phyloP scores from a whole-genome alignment of 2,329 filamentous ascomycete species.

The Aaosphaeria pasadenensis region DNA sequence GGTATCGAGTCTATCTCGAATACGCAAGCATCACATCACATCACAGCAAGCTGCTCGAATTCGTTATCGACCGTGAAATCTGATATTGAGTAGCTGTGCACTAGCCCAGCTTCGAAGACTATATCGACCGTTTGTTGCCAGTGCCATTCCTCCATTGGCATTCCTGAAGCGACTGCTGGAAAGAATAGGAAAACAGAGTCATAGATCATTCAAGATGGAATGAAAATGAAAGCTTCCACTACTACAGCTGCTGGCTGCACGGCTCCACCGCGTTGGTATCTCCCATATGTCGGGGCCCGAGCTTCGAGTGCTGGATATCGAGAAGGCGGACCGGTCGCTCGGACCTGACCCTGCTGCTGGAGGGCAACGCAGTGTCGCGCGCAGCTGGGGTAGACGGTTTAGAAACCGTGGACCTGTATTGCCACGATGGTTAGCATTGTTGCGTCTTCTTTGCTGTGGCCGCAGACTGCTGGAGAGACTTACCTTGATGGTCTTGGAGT shows the following conservation, averaged over 20 bases:
- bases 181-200: background rate
- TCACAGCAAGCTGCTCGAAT: background rate
- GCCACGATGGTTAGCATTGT: background rate
- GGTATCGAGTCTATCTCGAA: too few relatives aligned
- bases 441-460: background rate
- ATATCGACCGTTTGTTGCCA: background rate
- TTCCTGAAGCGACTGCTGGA: background rate
- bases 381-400: background rate
- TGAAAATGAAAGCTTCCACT: background rate
- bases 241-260: too few relatives aligned
- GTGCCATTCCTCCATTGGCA: background rate
- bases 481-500: constrained; percentile 96
- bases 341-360: too few relatives aligned
- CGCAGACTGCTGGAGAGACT: background rate
- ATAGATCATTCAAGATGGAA: background rate
- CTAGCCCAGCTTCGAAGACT: background rate
- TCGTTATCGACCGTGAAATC: background rate
- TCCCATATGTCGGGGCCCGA: too few relatives aligned
- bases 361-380: too few relatives aligned
- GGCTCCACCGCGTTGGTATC: too few relatives aligned
- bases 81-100: background rate
- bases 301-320: too few relatives aligned
- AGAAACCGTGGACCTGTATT: background rate
- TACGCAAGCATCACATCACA: background rate
- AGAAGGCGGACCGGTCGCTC: too few relatives aligned